phyloP scores from a whole-genome alignment of 2,329 filamentous ascomycete genomes.

The Didymella segeticola region DNA sequence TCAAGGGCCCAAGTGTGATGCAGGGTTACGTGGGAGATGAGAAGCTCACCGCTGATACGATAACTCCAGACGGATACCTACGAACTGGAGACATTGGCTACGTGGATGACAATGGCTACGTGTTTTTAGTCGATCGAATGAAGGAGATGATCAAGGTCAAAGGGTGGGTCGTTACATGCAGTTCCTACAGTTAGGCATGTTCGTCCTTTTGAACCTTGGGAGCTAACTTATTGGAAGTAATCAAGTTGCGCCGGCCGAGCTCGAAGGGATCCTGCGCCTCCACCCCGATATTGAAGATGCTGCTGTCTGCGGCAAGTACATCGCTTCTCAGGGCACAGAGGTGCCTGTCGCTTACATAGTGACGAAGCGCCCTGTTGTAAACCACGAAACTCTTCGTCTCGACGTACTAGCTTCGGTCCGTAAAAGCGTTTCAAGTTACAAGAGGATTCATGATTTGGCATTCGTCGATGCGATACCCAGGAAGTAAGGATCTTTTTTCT shows the following conservation, averaged over 20 bases:
- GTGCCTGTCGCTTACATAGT: no score
- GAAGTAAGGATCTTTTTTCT: no score
- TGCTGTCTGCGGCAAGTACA: not conserved
- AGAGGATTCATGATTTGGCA: no score
- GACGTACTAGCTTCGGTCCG: no score
- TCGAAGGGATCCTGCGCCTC: constrained; percentile 61
- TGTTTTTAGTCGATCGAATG: constrained; percentile 38
- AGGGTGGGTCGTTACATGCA: constrained; percentile 37
- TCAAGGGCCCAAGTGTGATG: constrained; percentile 48
- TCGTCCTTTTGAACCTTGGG: not conserved
- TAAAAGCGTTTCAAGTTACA: no score
- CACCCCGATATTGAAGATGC: constrained; percentile 55
- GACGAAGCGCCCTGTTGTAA: no score
- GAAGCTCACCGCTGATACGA: not conserved
- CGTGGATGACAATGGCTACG: constrained; percentile 39
- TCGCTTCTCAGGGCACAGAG: no score
- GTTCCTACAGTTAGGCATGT: no score
- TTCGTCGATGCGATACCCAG: no score
- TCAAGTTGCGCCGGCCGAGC: constrained; percentile 65
- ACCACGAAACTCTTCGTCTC: no score
- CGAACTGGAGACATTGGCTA: constrained; percentile 40
- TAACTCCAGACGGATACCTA: constrained; percentile 43
- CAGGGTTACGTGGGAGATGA: constrained; percentile 49
- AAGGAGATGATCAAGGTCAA: constrained; percentile 65
- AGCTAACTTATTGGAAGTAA: constrained; percentile 31